Base-by-base conservation (phyloP, 495 filamentous ascomycete genomes). In the Oidiodendron maius region DNA sequence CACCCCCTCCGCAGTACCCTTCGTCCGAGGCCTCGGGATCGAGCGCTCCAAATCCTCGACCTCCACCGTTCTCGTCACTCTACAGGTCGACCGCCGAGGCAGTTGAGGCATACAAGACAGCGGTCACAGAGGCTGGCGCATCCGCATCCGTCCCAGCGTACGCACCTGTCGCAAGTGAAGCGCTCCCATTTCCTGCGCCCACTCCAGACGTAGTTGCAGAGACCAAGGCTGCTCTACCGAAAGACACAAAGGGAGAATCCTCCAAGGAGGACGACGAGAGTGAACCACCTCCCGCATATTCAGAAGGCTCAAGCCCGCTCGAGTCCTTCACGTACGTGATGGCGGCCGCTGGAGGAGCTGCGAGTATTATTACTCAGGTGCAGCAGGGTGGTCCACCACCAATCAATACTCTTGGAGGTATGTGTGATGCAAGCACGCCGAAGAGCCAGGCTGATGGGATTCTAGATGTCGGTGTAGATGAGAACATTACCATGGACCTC, bases 361-460 rank as follows among this genome's bases (percentile, higher is more conserved):
- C 91, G 70, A 96, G 91, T 80, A 95, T 98, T 62, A 91, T 98
- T 68, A 98, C 93, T 67, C 93, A 98, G 71, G 93, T 98, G 46
- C 88, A 93, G 60, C 93, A 96, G 66, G 83, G 85, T 53, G 91
- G 86, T 48, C 76, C 77, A 18, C 87, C 89, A 55, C 85, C 88
- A 12, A 83, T 95, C 46, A 94, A 91, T 64, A 83, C 84, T 46
- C 69, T 96, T 49, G 87, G 87, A 78, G 91, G 91, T 91, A 78
- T 53, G 80, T 43, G 42, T n/a, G n/a, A n/a, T n/a, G n/a, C n/a
- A n/a, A n/a, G n/a, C n/a, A n/a, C n/a, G n/a, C n/a, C n/a, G n/a
- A n/a, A n/a, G n/a, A n/a, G n/a, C n/a, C n/a, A n/a, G n/a, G n/a
- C n/a, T n/a, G n/a, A 17, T 36, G 25, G 54, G 25, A 26, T 39